Percentiles rank a stretch among this genome's conserved stretches.
Conservation (phyloP, 805 yeast species). For the Komagataella pseudopastoris region DNA sequence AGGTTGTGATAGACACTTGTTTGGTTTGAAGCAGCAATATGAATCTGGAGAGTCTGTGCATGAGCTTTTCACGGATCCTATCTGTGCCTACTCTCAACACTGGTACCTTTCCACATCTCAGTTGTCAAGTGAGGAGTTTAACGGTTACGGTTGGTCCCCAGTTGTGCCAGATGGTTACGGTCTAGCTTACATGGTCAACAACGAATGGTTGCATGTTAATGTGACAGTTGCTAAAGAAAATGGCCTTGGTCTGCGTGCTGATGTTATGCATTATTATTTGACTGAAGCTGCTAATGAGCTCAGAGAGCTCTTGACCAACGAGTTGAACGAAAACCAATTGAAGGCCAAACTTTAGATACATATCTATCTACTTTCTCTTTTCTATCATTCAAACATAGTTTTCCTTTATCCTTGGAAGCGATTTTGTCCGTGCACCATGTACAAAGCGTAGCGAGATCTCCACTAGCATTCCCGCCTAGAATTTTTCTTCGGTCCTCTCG, state of each 20-base stretch:
- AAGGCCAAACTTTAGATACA: not conserved
- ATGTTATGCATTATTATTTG: slow-evolving; percentile 51
- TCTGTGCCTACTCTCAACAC: slow-evolving; percentile 59
- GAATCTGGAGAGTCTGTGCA: slow-evolving; percentile 47
- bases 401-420: not conserved
- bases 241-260: slow-evolving; percentile 40
- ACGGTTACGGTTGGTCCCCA: slow-evolving; percentile 94
- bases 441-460: not conserved
- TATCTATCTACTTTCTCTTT: not conserved
- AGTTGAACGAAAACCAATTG: not conserved
- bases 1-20: slow-evolving; percentile 89
- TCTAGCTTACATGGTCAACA: slow-evolving; percentile 83
- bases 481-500: not conserved
- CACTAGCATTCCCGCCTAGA: not conserved
- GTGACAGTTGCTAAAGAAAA: slow-evolving; percentile 59
- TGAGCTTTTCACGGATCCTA: slow-evolving; percentile 60
- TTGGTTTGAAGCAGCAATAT: slow-evolving; percentile 72
- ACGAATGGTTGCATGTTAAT: slow-evolving; percentile 75
- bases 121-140: slow-evolving; percentile 69
- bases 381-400: not conserved
- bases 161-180: slow-evolving; percentile 92
- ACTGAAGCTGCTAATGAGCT: slow-evolving; percentile 73
- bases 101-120: slow-evolving; percentile 91
- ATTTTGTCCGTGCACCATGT: not conserved
- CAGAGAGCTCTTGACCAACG: slow-evolving; percentile 38